phyloP scores from a whole-genome alignment of 345 rosid genomes.

The Isatis tinctoria region DNA sequence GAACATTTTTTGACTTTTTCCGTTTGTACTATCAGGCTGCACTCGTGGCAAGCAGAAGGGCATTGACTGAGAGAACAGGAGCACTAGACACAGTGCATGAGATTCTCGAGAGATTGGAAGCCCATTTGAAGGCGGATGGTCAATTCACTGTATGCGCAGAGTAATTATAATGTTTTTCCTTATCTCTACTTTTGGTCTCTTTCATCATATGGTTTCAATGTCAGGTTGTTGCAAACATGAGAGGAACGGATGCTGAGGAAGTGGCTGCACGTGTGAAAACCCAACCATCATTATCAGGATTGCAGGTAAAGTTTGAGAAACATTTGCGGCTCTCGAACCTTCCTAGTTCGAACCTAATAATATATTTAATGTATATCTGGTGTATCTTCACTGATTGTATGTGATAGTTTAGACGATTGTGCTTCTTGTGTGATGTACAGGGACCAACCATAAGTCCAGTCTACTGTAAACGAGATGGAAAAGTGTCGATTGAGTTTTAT shows the following conservation, averaged over 20 bases:
- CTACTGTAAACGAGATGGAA: constrained; percentile 60
- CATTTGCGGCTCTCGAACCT: neutral
- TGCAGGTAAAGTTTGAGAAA: constrained; percentile 59
- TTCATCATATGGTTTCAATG: constrained; percentile 12
- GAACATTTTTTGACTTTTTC: neutral
- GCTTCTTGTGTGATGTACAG: constrained; percentile 37
- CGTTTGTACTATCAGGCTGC: constrained; percentile 53
- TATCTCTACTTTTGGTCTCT: neutral
- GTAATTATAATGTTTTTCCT: neutral
- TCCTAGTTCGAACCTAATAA: neutral
- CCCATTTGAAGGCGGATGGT: constrained; percentile 79
- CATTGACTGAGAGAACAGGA: constrained; percentile 61
- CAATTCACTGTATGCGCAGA: constrained; percentile 57
- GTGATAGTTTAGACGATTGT: neutral
- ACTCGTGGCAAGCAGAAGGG: constrained; percentile 78
- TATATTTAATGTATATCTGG: neutral
- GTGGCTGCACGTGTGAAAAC: constrained; percentile 70
- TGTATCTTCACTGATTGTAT: neutral
- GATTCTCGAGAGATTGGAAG: constrained; percentile 92
- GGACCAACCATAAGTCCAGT: constrained; percentile 93
- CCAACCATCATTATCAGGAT: constrained; percentile 80
- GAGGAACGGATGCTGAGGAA: constrained; percentile 78
- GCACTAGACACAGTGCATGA: constrained; percentile 64
- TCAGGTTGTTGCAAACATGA: constrained; percentile 91
- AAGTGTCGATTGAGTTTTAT: constrained; percentile 51